Evolutionary conservation across 805 yeast genomes (phyloP), one percentile per base, ranked within the genome.

Genomic region (Lachancea quebecensis): DNA sequence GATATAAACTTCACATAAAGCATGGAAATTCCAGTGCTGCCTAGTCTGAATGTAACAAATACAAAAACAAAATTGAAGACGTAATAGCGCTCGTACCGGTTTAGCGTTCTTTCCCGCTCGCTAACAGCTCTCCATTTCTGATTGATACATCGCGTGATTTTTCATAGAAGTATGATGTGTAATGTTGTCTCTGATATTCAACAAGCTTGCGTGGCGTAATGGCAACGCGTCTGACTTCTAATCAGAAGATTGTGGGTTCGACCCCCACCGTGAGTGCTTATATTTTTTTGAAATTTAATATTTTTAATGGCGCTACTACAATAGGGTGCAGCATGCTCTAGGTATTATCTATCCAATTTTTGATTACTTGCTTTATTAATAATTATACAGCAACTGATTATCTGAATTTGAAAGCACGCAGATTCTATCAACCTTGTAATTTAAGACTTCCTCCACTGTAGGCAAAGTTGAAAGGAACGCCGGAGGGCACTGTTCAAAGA

Each of bases 171-270:
- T n/a, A n/a, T n/a, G n/a, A n/a, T n/a, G n/a, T n/a, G n/a, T n/a
- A n/a, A n/a, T n/a, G n/a, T n/a, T n/a, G n/a, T n/a, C n/a, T n/a
- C n/a, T n/a, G n/a, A n/a, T n/a, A n/a, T n/a, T 21, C 25, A 21
- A 18, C 16, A 36, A 11, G 46, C 46, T 44, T 18, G 73, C 69
- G 71, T 70, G 74, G 74, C 74, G 74, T 70, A 70, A 70, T 70
- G 74, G 74, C 74, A 70, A 70, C 74, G 74, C 74, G 74, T 70
- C 73, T 70, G 74, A 70, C 74, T 70, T 70, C 74, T 70, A 70
- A 70, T 70, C 74, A 70, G 73, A 69, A 70, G 74, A 70, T 70
- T 70, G 72, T 67, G 74, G 74, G 74, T 70, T 70, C 74, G 74
- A 70, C 74, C 74, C 74, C 74, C 74, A 66, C 72, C 71, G 69